Percentiles rank a stretch among this genome's conserved stretches.
Conservation (phyloP, 257 asterid species). For the Solanum lycopersicoides region DNA sequence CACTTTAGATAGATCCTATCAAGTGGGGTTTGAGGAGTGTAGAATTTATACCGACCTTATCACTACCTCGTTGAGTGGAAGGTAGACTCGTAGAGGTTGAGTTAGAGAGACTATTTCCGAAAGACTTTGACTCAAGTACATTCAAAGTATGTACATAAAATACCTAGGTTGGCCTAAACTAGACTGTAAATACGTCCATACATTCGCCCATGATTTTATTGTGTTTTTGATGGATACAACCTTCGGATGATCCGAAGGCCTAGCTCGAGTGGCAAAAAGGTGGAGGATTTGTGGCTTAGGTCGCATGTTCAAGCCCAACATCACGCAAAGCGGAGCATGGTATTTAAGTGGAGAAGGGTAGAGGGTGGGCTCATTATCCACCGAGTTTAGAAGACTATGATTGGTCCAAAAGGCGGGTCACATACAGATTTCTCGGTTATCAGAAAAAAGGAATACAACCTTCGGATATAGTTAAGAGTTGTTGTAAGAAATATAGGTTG, state of each 20-base stretch:
- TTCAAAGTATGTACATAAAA: not conserved
- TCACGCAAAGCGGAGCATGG: not conserved
- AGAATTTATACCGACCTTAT: not conserved
- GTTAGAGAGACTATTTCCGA: too few relatives aligned
- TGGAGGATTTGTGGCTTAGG: not conserved
- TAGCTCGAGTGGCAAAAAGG: not conserved
- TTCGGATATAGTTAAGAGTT: not conserved
- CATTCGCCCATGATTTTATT: not conserved
- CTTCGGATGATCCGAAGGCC: not conserved
- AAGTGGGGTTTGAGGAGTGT: not conserved
- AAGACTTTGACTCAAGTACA: not conserved
- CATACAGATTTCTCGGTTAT: not conserved
- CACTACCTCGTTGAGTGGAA: not conserved
- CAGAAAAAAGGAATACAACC: not conserved
- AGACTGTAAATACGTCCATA: not conserved
- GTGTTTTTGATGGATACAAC: not conserved
- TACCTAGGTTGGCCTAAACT: not conserved
- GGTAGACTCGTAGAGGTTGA: not conserved
- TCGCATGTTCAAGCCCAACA: not conserved
- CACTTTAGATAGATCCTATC: not conserved
- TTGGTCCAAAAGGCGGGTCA: not conserved
- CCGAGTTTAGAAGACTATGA: not conserved
- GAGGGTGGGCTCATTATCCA: not conserved
- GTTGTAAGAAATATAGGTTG: not conserved
- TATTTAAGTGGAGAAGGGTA: not conserved